Evolutionary conservation across 176 grass and related monocot genomes (phyloP), one percentile per base, ranked within the genome.

Genomic region (Ananas comosus): DNA sequence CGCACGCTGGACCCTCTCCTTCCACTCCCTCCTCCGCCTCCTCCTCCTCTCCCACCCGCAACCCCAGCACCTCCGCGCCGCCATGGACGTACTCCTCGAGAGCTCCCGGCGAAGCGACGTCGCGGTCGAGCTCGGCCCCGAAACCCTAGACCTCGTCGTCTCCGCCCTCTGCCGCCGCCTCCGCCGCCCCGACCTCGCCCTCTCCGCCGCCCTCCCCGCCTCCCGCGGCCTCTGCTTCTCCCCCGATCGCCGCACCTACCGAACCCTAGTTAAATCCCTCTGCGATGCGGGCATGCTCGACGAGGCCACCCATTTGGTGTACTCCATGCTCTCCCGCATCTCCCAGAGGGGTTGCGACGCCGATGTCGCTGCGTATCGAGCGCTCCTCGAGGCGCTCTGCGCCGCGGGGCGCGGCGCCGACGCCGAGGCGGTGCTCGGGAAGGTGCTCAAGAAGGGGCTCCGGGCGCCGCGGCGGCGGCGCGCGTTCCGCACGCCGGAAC

Each of bases 251-350:
- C 74, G 80, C 4, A 87, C 85, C 0, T 88, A 86, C 70, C 83
- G 81, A 13, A 63, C 53, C 4, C 85, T 96, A 33, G 76, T 91
- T 22, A 83, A 72, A 6, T 80, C 75, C 1, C 86, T 96, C 51
- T 86, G 86, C 47, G 79, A 91, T 0, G 85, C 80, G 51, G 73
- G 83, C 48, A 82, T 86, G 75, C 83, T 89, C n/a, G 83, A 91
- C 19, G 92, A 89, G 69, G 88, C 92, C 7, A 86, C 80, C 2
- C 86, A 91, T 29, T 72, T 96, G 24, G 66, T 91, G 54, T 86
- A 88, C 73, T 96, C 88, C 51, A 89, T 96, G 88, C 65, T 91
- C 59, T 86, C 86, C 77, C 74, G 81, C 0, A 82, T 87, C 12
- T 91, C 84, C 2, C 81, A 87, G 76, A 79, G 73, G 64, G 86